Conservation (phyloP, 179 eudicot species). For the Silene noctiflora region DNA sequence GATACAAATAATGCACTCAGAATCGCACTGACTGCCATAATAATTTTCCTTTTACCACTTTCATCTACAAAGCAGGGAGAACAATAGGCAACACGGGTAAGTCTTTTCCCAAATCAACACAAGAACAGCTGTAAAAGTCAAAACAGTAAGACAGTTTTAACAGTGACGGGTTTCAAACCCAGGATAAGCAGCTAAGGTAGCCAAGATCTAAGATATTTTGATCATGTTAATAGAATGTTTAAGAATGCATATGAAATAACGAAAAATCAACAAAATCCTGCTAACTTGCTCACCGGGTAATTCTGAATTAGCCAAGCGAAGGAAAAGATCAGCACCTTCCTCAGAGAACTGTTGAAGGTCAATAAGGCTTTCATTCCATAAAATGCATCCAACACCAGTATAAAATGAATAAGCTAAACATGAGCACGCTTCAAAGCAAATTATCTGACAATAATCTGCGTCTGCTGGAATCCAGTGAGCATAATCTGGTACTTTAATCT, state of each 20-base stretch:
- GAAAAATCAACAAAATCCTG: background rate
- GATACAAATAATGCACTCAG: background rate
- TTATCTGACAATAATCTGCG: slow-evolving; percentile 4
- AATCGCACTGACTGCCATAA: background rate
- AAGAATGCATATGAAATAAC: background rate
- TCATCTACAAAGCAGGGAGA: background rate
- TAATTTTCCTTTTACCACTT: background rate
- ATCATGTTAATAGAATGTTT: background rate
- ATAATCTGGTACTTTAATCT: slow-evolving; percentile 35
- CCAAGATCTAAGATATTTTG: background rate
- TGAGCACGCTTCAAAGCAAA: slow-evolving; percentile 5
- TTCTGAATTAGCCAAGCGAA: slow-evolving; percentile 28
- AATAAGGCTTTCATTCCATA: slow-evolving; percentile 16
- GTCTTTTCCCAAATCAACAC: background rate
- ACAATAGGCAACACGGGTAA: background rate
- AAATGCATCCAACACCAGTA: slow-evolving; percentile 25
- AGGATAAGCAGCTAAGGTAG: background rate
- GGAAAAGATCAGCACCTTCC: slow-evolving; percentile 13
- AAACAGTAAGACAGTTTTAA: background rate
- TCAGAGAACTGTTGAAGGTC: slow-evolving; percentile 13
- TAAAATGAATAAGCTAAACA: slow-evolving; percentile 21
- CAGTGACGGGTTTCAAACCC: background rate
- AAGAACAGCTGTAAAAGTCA: too few relatives aligned
- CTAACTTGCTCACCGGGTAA: background rate
- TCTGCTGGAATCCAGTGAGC: background rate